Percentiles rank a stretch among this genome's conserved stretches.
These are phyloP conservation scores for Gautieria morchelliformis DNA, from an alignment of 768 basidiomycete genomes.

Conservation along the genomic window DNA sequence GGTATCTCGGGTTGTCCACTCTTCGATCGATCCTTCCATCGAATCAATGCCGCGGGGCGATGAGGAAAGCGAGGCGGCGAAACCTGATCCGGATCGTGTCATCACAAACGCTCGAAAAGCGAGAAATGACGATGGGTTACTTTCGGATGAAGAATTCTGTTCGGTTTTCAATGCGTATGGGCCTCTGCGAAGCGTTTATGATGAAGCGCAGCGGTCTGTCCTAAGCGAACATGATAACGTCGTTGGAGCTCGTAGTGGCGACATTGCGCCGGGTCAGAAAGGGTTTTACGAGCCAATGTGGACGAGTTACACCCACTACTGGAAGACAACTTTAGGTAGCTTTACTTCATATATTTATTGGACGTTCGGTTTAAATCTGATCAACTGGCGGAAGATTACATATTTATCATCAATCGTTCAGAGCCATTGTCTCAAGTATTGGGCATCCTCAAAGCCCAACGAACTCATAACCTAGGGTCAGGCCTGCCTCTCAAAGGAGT, in stretches of 20 bases:
- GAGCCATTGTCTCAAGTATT: constrained; percentile 27
- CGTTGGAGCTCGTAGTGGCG: constrained; percentile 2
- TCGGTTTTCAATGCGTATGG: constrained; percentile 31
- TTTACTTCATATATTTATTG: background rate
- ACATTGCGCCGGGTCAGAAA: constrained; percentile 22
- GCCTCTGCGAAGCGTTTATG: constrained; percentile 55
- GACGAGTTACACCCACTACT: constrained; percentile 84
- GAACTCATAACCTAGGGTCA: constrained; percentile 43
- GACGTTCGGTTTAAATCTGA: background rate
- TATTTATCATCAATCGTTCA: constrained; percentile 59
- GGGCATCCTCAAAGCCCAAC: constrained; percentile 55
- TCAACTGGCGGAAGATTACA: constrained; percentile 57
- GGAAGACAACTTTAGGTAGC: constrained; percentile 71
- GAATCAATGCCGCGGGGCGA: constrained; percentile 30
- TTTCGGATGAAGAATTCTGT: constrained; percentile 48
- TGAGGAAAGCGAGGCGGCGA: constrained; percentile 27
- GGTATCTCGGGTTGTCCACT: constrained; percentile 63
- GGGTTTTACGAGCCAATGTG: constrained; percentile 73
- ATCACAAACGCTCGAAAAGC: constrained; percentile 69
- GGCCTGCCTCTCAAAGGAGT: constrained; percentile 76
- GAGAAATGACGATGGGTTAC: constrained; percentile 53
- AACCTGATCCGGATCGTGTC: constrained; percentile 55
- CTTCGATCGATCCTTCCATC: constrained; percentile 47
- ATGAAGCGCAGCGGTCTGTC: constrained; percentile 33
- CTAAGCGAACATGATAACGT: constrained; percentile 12